phyloP scores from a whole-genome alignment of 345 rosid genomes.

The Rhizophora apiculata region DNA sequence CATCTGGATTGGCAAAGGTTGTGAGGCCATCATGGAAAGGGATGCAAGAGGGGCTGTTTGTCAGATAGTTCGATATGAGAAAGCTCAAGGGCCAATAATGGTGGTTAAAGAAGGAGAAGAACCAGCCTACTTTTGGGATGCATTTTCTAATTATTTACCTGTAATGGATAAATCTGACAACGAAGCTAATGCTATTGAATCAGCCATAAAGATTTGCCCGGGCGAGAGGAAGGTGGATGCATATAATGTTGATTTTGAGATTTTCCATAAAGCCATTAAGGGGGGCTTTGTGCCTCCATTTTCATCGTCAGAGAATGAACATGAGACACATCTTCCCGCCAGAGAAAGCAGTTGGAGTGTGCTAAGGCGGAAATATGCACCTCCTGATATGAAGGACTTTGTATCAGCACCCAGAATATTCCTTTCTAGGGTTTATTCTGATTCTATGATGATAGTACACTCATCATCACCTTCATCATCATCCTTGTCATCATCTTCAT shows the following conservation, averaged over 20 bases:
- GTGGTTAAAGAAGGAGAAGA: constrained; percentile 88
- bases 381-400: constrained; percentile 67
- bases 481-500: constrained; percentile 43
- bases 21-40: constrained; percentile 87
- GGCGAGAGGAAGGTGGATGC: constrained; percentile 68
- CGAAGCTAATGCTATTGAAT: constrained; percentile 29
- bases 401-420: constrained; percentile 56
- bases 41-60: constrained; percentile 95
- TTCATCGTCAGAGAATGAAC: constrained; percentile 74
- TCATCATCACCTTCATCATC: constrained; percentile 56
- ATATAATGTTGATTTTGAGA: constrained; percentile 88
- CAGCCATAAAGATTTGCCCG: constrained; percentile 39
- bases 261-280: constrained; percentile 71
- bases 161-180: constrained; percentile 56
- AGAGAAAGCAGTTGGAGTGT: constrained; percentile 96
- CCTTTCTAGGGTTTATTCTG: constrained; percentile 85
- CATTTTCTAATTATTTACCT: constrained; percentile 70
- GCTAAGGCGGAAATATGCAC: constrained; percentile 78
- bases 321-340: constrained; percentile 87
- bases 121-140: constrained; percentile 81
- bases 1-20: constrained; percentile 87
- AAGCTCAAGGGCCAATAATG: constrained; percentile 62
- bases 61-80: constrained; percentile 95
- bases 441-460: constrained; percentile 86
- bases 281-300: constrained; percentile 96